Conservation (phyloP, 768 basidiomycete genomes). For the Amanita phalloides region DNA sequence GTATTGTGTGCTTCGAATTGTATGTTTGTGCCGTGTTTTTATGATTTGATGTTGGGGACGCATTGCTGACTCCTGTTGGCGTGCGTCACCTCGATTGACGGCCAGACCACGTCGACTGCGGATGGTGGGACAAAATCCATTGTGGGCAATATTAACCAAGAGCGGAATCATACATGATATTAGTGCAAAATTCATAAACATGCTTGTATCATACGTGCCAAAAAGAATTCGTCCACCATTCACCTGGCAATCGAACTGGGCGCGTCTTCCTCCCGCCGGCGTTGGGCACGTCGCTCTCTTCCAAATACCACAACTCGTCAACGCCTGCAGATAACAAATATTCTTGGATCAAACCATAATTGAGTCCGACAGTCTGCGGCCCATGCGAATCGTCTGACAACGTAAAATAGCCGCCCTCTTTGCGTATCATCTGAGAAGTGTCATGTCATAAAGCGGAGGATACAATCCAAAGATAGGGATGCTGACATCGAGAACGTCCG, state of each 20-base stretch:
- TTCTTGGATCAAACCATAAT: constrained; percentile 55
- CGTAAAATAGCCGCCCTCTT: constrained; percentile 60
- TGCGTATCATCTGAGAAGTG: constrained; percentile 51
- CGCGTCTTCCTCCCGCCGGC: constrained; percentile 32
- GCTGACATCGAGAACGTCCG: constrained; percentile 61
- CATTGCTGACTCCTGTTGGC: too few relatives aligned
- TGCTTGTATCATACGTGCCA: constrained; percentile 24
- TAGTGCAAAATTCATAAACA: too few relatives aligned
- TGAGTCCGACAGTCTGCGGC: constrained; percentile 76
- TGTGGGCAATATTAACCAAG: too few relatives aligned
- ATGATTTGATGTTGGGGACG: too few relatives aligned
- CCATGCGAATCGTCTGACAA: constrained; percentile 97
- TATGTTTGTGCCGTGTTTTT: too few relatives aligned
- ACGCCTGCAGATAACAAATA: constrained; percentile 61
- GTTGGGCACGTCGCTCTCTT: constrained; percentile 28
- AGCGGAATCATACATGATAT: too few relatives aligned
- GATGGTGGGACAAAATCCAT: too few relatives aligned
- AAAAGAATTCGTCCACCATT: constrained; percentile 52
- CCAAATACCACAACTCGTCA: constrained; percentile 54
- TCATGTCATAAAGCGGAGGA: not conserved
- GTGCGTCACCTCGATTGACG: too few relatives aligned
- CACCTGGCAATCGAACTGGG: constrained; percentile 33
- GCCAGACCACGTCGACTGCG: too few relatives aligned
- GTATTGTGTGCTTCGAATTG: too few relatives aligned
- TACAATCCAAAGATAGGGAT: constrained; percentile 5